Evolutionary conservation across 2,329 filamentous ascomycete species (phyloP), one percentile per base, ranked within the genome.

Genomic region (Orbilia blumenaviensis): DNA sequence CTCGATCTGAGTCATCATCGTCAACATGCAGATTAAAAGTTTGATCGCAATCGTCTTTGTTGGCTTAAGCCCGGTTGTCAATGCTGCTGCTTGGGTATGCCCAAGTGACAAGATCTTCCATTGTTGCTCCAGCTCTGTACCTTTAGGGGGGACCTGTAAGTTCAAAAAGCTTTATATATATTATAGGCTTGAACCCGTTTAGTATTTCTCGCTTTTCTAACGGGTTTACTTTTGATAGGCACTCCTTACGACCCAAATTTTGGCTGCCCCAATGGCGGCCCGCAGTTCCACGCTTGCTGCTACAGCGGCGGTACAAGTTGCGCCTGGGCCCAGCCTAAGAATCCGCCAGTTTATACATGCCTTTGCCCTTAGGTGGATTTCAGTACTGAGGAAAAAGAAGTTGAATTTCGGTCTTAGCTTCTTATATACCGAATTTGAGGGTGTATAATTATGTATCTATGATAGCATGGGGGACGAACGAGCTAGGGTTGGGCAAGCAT

Each of bases 91-190:
- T n/a, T 72, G 58, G 12, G 42, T 14, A 50, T 72, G 67, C 34
- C 62, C 58, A 2, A 72, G 27, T 52, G 58, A 48, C 36, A 50
- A 56, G 32, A 58, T 16, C 60, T 72, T 72, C 38, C 50, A 72
- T 32, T 72, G 67, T 34, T 72, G 67, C 38, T 29, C 58, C 3
- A 64, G 41, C 60, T 72, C 67, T 12, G 36, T 3, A 56, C 50
- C 50, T 5, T 7, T 56, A 14, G 50, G 50, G 38, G 50, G 50
- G 38, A 56, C 50, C 23, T 56, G 50, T 56, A 56, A 56, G 50
- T 23, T 56, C 29, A 38, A 7, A 32, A 32, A 34, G 29, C 8
- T n/a, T 27, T 48, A 16, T 56, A 34, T 23, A 44, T 44, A 44
- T n/a, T 8, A 5, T 44, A 44, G n/a, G 0, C 32, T 9, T 7